Base-by-base conservation (phyloP, 176 grass and related monocot species). In the Phoenix dactylifera region DNA sequence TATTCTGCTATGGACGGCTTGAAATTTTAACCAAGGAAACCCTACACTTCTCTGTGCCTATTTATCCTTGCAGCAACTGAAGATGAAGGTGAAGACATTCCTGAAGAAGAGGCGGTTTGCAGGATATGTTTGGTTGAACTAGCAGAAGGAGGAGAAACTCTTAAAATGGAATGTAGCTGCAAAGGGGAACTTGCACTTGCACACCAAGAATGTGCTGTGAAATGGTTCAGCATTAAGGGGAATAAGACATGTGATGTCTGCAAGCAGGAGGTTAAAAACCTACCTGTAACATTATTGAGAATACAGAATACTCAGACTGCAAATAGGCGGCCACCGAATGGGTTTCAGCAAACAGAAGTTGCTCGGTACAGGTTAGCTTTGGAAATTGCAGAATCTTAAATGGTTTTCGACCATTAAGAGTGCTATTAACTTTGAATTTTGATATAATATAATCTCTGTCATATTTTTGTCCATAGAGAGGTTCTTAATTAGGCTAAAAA, bases 221-320 rank as follows among this genome's bases (percentile, higher is more conserved):
- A 98, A 85, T 98, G 93, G 93, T 98, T 98, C 81, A 98, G 87
- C 58, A 92, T 98, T 52, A 98, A 98, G 60, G 93, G 93, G 55
- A 98, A 98, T 53, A 98, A 98, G 78, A 98, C 78, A 60, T 98
- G 93, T 68, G 93, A 98, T 74, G 71, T 98, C 9, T 98, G 93
- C 57, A 89, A 75, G 60, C 81, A 98, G 74, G 93, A 98, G 63
- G 87, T 98, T 75, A 66, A 51, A 52, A 98, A 98, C 75, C 67
- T 98, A 23, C 88, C 93, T 24, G 93, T 98, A 50, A 98, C 84
- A 60, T 88, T 98, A 78, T 61, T 98, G 64, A 86, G 88, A 61
- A 80, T 98, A 78, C 93, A 85, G 14, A 92, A 78, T 79, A 30
- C 59, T 17, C 87, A 84, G 63, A 77, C 75, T 53, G 49, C 64